Evolutionary conservation across 2,329 filamentous ascomycete species (phyloP), one percentile per base, ranked within the genome.

Genomic region (Fusarium neocosmosporiellum): DNA sequence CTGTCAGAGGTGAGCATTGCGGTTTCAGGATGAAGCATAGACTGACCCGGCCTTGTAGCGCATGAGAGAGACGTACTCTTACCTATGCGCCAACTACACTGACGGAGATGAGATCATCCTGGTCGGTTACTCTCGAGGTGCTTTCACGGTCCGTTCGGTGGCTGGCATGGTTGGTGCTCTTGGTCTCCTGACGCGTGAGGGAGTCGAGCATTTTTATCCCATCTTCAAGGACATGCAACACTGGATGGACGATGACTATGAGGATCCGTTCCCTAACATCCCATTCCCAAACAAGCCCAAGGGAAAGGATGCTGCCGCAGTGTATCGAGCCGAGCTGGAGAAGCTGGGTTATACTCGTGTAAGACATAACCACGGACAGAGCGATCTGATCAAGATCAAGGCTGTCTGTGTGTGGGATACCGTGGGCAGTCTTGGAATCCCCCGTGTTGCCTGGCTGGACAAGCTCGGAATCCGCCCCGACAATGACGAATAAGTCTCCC

Each of bases 41-140:
- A 54, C 65, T 75, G 43, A 78, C 29, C 4, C 20, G 24, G 29
- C 6, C 33, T 54, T 37, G 24, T 74, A 92, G 82, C 79, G 83
- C 65, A 86, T 92, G 61, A 86, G 89, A 14, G 89, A 91, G 77
- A 88, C 89, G 2, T 92, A 92, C 75, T 84, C 86, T 6, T 92
- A 91, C 75, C 81, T 91, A 3, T 90, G 88, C 63, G 86, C 87
- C 73, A 92, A 91, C 79, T 91, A 91, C 74, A 84, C 84, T 62
- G 84, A 86, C 61, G 88, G 88, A 4, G 88, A 90, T 69, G 86
- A 89, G 70, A 88, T 90, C 55, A 80, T 88, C 54, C 83, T 90
- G 31, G 78, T 89, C 31, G 88, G 88, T 4, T 90, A 88, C 81
- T 90, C 88, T 2, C 84, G 88, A 16, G 88, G 88, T 5, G 88